phyloP scores from a whole-genome alignment of 331 rosid species.

The Stylosanthes scabra region DNA sequence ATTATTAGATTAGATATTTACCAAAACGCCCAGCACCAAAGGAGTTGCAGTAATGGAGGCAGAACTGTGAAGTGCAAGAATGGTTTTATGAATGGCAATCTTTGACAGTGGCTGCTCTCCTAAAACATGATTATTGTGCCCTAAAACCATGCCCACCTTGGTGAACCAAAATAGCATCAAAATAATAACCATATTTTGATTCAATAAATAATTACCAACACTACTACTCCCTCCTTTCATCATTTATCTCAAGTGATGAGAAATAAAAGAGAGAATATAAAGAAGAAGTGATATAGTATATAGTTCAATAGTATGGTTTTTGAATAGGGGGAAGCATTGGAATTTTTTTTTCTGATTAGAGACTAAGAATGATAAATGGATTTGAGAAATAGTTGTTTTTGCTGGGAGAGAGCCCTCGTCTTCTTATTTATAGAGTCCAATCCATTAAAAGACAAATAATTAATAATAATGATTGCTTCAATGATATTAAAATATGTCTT shows the following conservation, averaged over 20 bases:
- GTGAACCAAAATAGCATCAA: conserved; percentile 31
- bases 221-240: background rate
- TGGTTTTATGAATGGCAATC: conserved; percentile 67
- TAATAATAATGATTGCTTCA: too few relatives aligned
- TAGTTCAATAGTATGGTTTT: background rate
- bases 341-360: too few relatives aligned
- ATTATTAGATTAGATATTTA: too few relatives aligned
- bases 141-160: conserved; percentile 21
- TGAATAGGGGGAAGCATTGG: too few relatives aligned
- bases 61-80: conserved; percentile 44
- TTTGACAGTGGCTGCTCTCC: conserved; percentile 76
- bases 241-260: background rate
- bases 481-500: too few relatives aligned
- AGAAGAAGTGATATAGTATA: too few relatives aligned
- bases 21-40: conserved; percentile 48
- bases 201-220: background rate
- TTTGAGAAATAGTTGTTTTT: too few relatives aligned
- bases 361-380: too few relatives aligned
- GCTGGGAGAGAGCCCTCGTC: background rate
- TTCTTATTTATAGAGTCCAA: too few relatives aligned
- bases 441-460: too few relatives aligned
- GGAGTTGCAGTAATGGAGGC: conserved; percentile 62
- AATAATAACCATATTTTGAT: conserved; percentile 35
- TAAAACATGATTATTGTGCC: conserved; percentile 37
- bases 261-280: background rate